Percentiles rank a stretch among this genome's conserved stretches.
These are phyloP conservation scores for Camelina sativa DNA, from an alignment of 345 rosid genomes.

Conservation along the genomic window DNA sequence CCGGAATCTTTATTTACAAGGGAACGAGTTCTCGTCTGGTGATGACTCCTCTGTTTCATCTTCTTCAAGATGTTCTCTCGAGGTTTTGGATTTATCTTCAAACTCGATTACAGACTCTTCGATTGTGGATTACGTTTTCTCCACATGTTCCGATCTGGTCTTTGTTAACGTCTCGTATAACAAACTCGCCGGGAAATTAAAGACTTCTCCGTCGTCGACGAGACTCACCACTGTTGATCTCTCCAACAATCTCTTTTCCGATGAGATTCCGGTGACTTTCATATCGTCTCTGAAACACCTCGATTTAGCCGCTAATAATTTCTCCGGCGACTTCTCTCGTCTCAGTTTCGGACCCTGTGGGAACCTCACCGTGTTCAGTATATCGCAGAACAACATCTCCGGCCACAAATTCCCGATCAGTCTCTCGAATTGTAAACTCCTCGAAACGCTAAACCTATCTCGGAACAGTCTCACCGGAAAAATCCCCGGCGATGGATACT, in stretches of 20 bases:
- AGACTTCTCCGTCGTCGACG: conserved; percentile 40
- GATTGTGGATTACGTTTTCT: conserved; percentile 50
- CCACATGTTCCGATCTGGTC: conserved; percentile 63
- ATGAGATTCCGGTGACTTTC: conserved; percentile 58
- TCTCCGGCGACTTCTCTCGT: conserved; percentile 63
- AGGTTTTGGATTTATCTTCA: conserved; percentile 67
- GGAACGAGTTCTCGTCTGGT: conserved; percentile 59
- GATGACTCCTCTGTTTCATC: conserved; percentile 49
- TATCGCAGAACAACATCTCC: conserved; percentile 65
- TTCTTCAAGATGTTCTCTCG: conserved; percentile 52
- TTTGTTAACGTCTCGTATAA: conserved; percentile 68
- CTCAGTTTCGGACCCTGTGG: conserved; percentile 64
- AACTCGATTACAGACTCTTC: conserved; percentile 61
- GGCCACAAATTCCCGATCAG: conserved; percentile 57
- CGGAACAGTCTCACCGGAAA: conserved; percentile 55
- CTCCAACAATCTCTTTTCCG: conserved; percentile 67
- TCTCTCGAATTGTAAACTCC: conserved; percentile 58
- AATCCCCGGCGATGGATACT: conserved; percentile 62
- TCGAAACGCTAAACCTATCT: conserved; percentile 70
- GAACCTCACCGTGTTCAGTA: conserved; percentile 61
- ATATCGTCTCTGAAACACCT: conserved; percentile 56
- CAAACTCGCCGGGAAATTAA: conserved; percentile 61
- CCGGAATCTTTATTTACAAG: conserved; percentile 51
- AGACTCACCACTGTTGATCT: conserved; percentile 66
- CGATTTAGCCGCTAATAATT: conserved; percentile 78